Evolutionary conservation across 1,284 basidiomycete genomes (phyloP), one percentile per base, ranked within the genome.

Genomic region (Cryptococcus maquisensis): DNA sequence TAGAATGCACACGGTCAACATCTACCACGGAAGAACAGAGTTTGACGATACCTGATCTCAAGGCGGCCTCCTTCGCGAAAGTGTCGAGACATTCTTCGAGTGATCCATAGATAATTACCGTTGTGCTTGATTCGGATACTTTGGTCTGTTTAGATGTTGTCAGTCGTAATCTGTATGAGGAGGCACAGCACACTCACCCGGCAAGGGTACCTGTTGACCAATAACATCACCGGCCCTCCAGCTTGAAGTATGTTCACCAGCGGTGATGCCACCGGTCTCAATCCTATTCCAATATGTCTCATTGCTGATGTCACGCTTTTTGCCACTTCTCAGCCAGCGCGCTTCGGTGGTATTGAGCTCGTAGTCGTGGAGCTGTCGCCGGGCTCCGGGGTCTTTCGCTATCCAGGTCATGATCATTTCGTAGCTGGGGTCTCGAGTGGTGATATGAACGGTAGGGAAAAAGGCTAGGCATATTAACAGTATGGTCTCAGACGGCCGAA

Each of bases 401-500:
- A 69, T 47, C 42, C 48, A 67, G 15, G 62, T 52, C 46, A 54
- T 60, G 28, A 69, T 55, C 63, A 64, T 65, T 21, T 50, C n/a
- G 46, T 57, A 68, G 12, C 65, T 55, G 13, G 62, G 62, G 32
- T 68, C 64, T 7, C 35, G 38, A 23, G 20, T 23, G 5, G 48
- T 13, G 36, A 67, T 58, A 52, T 65, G 62, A 0, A 62, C 61
- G 20, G 64, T 60, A 3, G 65, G 63, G 47, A 59, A 61, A 12
- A 63, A 16, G 10, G 16, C 62, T 63, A 37, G 20, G 47, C 16
- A 20, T 7, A 15, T 8, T 6, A 10, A 8, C 28, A 32, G 28
- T 32, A 32, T 10, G 28, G 28, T 32, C 28, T 32, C 4, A n/a
- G 28, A 32, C 7, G 10, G 6, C 1, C 3, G 10, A 32, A 10